These are phyloP conservation scores for Evansstolkia leycettana DNA, from an alignment of 495 filamentous ascomycete genomes.

Conservation along the genomic window DNA sequence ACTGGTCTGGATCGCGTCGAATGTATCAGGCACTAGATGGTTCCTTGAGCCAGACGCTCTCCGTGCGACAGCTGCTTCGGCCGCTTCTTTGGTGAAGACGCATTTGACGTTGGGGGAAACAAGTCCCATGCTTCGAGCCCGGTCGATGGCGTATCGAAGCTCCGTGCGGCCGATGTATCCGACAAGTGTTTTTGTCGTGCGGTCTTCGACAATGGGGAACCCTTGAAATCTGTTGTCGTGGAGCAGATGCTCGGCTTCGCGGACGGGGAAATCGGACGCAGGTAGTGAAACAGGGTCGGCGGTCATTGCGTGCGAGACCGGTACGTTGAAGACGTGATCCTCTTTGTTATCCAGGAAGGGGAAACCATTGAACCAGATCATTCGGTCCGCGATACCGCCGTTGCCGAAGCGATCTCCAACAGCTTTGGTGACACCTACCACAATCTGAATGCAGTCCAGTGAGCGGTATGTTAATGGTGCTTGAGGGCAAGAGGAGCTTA, in stretches of 20 bases:
- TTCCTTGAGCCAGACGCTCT: slow-evolving; percentile 17
- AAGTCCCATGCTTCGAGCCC: slow-evolving; percentile 64
- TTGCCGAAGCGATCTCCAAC: slow-evolving; percentile 86
- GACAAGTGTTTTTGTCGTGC: slow-evolving; percentile 54
- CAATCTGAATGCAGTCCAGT: slow-evolving; percentile 45
- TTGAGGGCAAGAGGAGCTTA: slow-evolving; percentile 15
- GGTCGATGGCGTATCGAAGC: slow-evolving; percentile 82
- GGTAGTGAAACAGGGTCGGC: slow-evolving; percentile 62
- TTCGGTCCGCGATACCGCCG: slow-evolving; percentile 92
- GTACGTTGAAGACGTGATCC: slow-evolving; percentile 93
- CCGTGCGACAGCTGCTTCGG: slow-evolving; percentile 23
- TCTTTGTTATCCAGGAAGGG: slow-evolving; percentile 98
- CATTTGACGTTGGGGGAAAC: slow-evolving; percentile 59
- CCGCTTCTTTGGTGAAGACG: slow-evolving; percentile 60
- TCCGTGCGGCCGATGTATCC: slow-evolving; percentile 96
- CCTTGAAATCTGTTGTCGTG: slow-evolving; percentile 81
- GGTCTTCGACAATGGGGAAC: slow-evolving; percentile 82
- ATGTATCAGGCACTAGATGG: slow-evolving; percentile 41
- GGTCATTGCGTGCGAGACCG: slow-evolving; percentile 89
- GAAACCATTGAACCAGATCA: slow-evolving; percentile 99
- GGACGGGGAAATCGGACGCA: slow-evolving; percentile 59
- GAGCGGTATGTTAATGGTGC: slow-evolving; percentile 3
- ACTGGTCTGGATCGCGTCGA: slow-evolving; percentile 50
- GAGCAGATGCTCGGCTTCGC: slow-evolving; percentile 62
- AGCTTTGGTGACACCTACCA: slow-evolving; percentile 93